Evolutionary conservation across 2,329 filamentous ascomycete genomes (phyloP), one percentile per base, ranked within the genome.

Genomic region (Colletotrichum abscissum): DNA sequence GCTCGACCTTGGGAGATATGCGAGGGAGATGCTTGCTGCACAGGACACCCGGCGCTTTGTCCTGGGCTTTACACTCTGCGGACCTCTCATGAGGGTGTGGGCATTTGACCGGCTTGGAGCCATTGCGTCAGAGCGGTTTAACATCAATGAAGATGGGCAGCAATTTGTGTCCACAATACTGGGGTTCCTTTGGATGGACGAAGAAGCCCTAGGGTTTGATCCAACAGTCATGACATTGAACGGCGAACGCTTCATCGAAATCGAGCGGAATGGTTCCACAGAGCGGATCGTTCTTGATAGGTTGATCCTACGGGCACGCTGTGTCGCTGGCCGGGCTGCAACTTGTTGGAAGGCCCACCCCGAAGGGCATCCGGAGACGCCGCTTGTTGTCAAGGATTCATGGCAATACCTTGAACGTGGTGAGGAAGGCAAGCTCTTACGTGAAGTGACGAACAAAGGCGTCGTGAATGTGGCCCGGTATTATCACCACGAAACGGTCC

Each of bases 301-400:
- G 64, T 46, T 82, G 2, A 83, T 86, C 62, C 75, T 67, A 62
- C 80, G 80, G 2, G 75, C 80, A 54, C 75, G 54, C 56, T 84
- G 80, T 73, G 77, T 86, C 69, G 78, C 80, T 64, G 80, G 83
- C 70, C 79, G 83, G 14, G 84, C 81, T 49, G 87, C 84, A 30
- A 86, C 81, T 24, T 87, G 80, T 24, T 24, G 22, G 22, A 24
- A 24, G 22, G 22, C 22, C 22, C 22, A 24, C 22, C 22, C 22
- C 22, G 77, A 86, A 63, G 78, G 73, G 57, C 76, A 84, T 54
- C 72, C 75, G 19, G 16, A 77, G 42, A 78, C 63, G 26, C 78
- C 77, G 5, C 78, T 87, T 74, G 81, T 87, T n/a, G 80, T 87
- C 67, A 88, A 88, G 74, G 82, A 86, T 72, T 86, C 81, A 4